Evolutionary conservation across 257 asterid genomes (phyloP).

Genomic region (Jasminum sambac): DNA sequence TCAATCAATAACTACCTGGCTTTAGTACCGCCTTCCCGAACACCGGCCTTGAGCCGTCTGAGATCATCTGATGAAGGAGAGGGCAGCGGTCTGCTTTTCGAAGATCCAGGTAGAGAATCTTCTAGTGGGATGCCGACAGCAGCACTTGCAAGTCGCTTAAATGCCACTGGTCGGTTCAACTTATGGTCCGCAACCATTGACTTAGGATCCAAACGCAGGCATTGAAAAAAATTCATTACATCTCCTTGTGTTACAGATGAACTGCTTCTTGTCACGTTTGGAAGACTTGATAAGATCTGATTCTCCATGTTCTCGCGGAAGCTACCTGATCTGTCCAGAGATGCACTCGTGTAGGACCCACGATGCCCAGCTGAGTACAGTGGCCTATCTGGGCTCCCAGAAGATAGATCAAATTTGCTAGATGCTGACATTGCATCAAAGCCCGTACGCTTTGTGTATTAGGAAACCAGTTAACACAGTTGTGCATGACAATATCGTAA

Average conservation of each 20-base stretch:
- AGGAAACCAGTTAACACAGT: slow-evolving; percentile 61
- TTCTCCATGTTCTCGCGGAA: slow-evolving; percentile 74
- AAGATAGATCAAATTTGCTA: slow-evolving; percentile 78
- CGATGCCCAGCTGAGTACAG: slow-evolving; percentile 71
- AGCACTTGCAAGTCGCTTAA: slow-evolving; percentile 73
- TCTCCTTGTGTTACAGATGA: slow-evolving; percentile 72
- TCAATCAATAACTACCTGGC: slow-evolving; percentile 61
- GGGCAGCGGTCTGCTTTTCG: slow-evolving; percentile 55
- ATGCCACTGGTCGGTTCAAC: slow-evolving; percentile 69
- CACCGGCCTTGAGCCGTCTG: slow-evolving; percentile 72
- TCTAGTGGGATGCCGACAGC: slow-evolving; percentile 71
- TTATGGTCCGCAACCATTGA: slow-evolving; percentile 77
- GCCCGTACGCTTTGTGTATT: slow-evolving; percentile 55
- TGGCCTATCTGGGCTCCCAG: slow-evolving; percentile 88
- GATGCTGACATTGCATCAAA: slow-evolving; percentile 88
- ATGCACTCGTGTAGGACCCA: slow-evolving; percentile 61
- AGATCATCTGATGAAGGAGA: slow-evolving; percentile 75
- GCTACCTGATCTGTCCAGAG: slow-evolving; percentile 79
- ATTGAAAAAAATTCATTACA: slow-evolving; percentile 68
- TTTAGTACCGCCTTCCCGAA: slow-evolving; percentile 65
- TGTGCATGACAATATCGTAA: slow-evolving; percentile 69
- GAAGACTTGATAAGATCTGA: slow-evolving; percentile 69
- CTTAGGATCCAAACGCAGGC: slow-evolving; percentile 88
- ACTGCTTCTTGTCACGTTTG: slow-evolving; percentile 72
- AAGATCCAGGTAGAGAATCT: slow-evolving; percentile 57